Evolutionary conservation across 2,329 filamentous ascomycete species (phyloP), one percentile per base, ranked within the genome.

Genomic region (Aureobasidium sp.): DNA sequence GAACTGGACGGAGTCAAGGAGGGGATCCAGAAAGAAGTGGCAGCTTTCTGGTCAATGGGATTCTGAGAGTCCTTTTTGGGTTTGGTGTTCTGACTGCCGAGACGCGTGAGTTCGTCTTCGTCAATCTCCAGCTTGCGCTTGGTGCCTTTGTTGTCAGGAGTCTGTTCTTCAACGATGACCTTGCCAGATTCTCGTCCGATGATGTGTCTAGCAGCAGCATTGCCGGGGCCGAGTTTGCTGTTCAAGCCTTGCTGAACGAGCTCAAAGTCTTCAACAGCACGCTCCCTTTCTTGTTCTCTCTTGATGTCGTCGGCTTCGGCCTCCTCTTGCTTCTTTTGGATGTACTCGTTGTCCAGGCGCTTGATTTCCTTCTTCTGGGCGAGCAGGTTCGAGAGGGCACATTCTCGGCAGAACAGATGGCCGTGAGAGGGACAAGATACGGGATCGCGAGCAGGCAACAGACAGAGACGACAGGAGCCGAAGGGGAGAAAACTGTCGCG

Each of bases 371-470:
- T 89, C 67, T 90, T 87, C 74, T 99, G 93, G 0, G 90, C 83
- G 1, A 97, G 80, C n/a, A 99, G 85, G 68, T 97, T 96, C 66
- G 80, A 86, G 57, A 97, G 83, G 9, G 91, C 92, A 76, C 93
- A 99, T 77, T 97, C 94, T 67, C 90, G 86, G 73, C 93, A 99
- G 77, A 97, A 97, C 15, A 99, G 80, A 73, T 97, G 92, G 63
- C 93, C 93, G 65, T 86, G 83, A 2, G 74, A 74, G 2, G 82
- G 78, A 73, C 93, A 97, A 23, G 90, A 85, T 37, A 96, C 90
- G 0, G 94, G 92, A 49, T 90, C 84, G 31, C 87, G 83, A 21
- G 92, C 88, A 8, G 87, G 83, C 62, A 91, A 84, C 17, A 97
- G 85, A 70, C 93, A 99, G 29, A 99, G 81, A 58, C 87, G 84